These are phyloP conservation scores for Botryobasidium botryosum DNA, from an alignment of 768 basidiomycete species.

Conservation along the genomic window DNA sequence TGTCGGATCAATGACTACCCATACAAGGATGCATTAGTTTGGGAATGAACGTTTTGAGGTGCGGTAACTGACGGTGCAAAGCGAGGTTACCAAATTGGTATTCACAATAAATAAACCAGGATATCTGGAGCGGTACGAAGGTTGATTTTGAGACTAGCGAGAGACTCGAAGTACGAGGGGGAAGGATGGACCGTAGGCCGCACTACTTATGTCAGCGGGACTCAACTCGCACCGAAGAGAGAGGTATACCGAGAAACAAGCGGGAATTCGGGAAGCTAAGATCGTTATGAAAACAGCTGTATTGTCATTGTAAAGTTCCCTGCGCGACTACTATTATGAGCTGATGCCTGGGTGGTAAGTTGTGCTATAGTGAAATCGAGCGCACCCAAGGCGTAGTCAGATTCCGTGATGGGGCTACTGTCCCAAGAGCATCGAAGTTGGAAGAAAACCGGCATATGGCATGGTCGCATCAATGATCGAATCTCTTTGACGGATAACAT, in stretches of 20 bases:
- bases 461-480: too few relatives aligned
- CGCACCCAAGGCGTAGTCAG: conserved; percentile 45
- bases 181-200: conserved; percentile 31
- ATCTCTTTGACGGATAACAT: too few relatives aligned
- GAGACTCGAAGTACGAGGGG: conserved; percentile 24
- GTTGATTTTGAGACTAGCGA: conserved; percentile 26
- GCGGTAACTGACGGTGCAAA: too few relatives aligned
- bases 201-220: neutral
- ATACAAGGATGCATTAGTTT: too few relatives aligned
- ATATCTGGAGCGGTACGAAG: conserved; percentile 32
- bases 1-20: conserved; percentile 64
- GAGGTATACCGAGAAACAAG: conserved; percentile 23
- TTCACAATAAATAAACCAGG: conserved; percentile 40
- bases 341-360: neutral
- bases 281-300: conserved; percentile 43
- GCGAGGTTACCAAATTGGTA: conserved; percentile 24
- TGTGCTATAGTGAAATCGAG: neutral
- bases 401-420: conserved; percentile 54
- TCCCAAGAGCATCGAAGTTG: conserved; percentile 2
- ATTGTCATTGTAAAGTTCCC: conserved; percentile 70
- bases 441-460: neutral
- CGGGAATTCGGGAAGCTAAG: conserved; percentile 41
- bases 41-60: too few relatives aligned
- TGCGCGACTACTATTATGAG: too few relatives aligned
- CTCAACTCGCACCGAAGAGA: neutral